phyloP scores from a whole-genome alignment of 2,329 filamentous ascomycete genomes.

The Alternaria arbusti region DNA sequence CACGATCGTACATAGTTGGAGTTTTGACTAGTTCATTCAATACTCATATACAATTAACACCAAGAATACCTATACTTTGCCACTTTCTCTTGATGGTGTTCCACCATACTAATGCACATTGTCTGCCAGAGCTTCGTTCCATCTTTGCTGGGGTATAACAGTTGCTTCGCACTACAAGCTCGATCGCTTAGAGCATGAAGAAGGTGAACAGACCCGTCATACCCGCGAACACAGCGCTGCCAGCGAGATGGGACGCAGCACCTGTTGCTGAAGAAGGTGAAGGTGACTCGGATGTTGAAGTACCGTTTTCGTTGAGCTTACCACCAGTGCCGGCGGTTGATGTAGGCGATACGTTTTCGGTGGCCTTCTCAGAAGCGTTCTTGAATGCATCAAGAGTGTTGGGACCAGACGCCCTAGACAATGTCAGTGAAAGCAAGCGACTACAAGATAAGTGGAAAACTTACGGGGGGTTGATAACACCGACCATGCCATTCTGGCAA shows the following conservation, averaged over 20 bases:
- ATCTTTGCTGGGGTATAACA: slow-evolving; percentile 20
- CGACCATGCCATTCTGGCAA: slow-evolving; percentile 50
- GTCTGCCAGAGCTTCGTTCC: neutral
- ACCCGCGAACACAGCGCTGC: slow-evolving; percentile 35
- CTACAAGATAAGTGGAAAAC: slow-evolving; percentile 5
- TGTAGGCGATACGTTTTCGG: slow-evolving; percentile 31
- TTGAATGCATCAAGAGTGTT: slow-evolving; percentile 35
- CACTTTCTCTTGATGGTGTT: neutral
- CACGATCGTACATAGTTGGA: neutral
- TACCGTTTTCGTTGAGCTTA: slow-evolving; percentile 29
- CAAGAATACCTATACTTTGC: neutral
- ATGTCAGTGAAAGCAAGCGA: slow-evolving; percentile 15
- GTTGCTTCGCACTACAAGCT: slow-evolving; percentile 4
- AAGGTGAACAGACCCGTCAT: slow-evolving; percentile 37
- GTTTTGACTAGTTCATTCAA: slow-evolving; percentile 11
- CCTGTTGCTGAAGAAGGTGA: slow-evolving; percentile 24
- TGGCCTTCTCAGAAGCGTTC: slow-evolving; percentile 26
- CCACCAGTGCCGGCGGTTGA: slow-evolving; percentile 34
- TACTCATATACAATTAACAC: slow-evolving; percentile 10
- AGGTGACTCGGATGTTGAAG: slow-evolving; percentile 15
- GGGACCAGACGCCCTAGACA: slow-evolving; percentile 21
- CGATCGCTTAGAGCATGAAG: slow-evolving; percentile 36
- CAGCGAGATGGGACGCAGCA: slow-evolving; percentile 35
- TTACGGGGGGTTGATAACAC: slow-evolving; percentile 49
- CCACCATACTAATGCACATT: slow-evolving; percentile 2